Evolutionary conservation across 1,284 basidiomycete genomes (phyloP).

Genomic region (Tremellales sp.): DNA sequence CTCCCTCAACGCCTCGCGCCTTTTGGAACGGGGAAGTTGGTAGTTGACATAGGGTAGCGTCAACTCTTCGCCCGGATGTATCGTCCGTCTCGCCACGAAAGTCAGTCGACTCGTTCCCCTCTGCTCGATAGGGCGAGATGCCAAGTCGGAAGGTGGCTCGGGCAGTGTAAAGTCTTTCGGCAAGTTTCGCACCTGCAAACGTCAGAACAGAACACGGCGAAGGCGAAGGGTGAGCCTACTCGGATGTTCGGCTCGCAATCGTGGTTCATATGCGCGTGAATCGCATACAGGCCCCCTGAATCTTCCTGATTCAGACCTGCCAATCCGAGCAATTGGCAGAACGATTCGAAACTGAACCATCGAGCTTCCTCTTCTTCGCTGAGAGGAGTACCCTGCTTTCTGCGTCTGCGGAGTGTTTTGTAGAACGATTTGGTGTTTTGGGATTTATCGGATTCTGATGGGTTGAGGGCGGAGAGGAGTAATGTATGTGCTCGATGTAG

Average conservation of each 20-base stretch:
- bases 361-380: slow-evolving; percentile 55
- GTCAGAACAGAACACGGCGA: neutral
- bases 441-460: slow-evolving; percentile 7
- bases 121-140: slow-evolving; percentile 51
- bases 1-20: slow-evolving; percentile 60
- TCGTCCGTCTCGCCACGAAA: slow-evolving; percentile 62
- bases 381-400: slow-evolving; percentile 58
- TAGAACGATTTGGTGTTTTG: slow-evolving; percentile 16
- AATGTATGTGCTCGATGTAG: slow-evolving; percentile 63
- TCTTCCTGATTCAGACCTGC: slow-evolving; percentile 83
- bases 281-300: slow-evolving; percentile 76
- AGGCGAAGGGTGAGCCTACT: slow-evolving; percentile 51
- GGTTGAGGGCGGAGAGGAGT: slow-evolving; percentile 49
- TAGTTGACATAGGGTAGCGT: slow-evolving; percentile 71
- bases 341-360: slow-evolving; percentile 69
- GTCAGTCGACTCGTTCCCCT: slow-evolving; percentile 47
- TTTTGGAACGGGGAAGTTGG: slow-evolving; percentile 53
- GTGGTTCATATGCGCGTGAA: slow-evolving; percentile 86
- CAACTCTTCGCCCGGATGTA: slow-evolving; percentile 69
- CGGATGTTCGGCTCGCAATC: slow-evolving; percentile 72
- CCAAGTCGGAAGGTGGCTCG: slow-evolving; percentile 58
- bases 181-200: slow-evolving; percentile 37
- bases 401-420: slow-evolving; percentile 51
- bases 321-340: slow-evolving; percentile 68
- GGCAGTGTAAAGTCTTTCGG: slow-evolving; percentile 50